Evolutionary conservation across 768 basidiomycete genomes (phyloP).

Genomic region (Termitomyces sp.): DNA sequence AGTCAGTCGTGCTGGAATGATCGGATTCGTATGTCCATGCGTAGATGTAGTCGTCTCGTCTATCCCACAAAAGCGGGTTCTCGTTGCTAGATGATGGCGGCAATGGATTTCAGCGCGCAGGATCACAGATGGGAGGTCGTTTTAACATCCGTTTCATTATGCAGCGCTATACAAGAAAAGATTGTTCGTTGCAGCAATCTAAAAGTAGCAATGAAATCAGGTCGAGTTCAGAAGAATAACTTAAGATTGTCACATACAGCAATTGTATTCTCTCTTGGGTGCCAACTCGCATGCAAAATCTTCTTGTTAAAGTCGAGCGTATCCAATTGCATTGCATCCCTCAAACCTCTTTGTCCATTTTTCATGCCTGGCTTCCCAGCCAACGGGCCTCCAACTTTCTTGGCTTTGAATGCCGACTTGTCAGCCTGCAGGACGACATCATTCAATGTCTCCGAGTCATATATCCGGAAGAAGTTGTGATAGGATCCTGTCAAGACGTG

Average conservation of each 20-base stretch:
- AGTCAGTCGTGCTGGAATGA: slow-evolving; percentile 12
- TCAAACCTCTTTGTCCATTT: slow-evolving; percentile 72
- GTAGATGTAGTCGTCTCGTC: slow-evolving; percentile 16
- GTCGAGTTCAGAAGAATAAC: neutral
- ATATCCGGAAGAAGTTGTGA: slow-evolving; percentile 99
- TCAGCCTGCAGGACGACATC: slow-evolving; percentile 97
- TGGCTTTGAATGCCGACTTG: slow-evolving; percentile 98
- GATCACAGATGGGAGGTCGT: slow-evolving; percentile 6
- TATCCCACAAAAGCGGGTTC: slow-evolving; percentile 13
- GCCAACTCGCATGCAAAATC: slow-evolving; percentile 95
- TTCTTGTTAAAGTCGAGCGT: slow-evolving; percentile 95
- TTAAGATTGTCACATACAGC: slow-evolving; percentile 57
- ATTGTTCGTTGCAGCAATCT: slow-evolving; percentile 98
- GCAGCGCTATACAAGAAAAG: slow-evolving; percentile 81
- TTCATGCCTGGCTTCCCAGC: slow-evolving; percentile 66
- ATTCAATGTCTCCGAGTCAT: slow-evolving; percentile 80
- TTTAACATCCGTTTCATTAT: slow-evolving; percentile 27
- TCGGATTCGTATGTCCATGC: slow-evolving; percentile 14
- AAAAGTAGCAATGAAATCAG: slow-evolving; percentile 2
- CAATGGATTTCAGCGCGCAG: slow-evolving; percentile 6
- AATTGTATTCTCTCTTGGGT: slow-evolving; percentile 97
- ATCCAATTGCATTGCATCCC: slow-evolving; percentile 84
- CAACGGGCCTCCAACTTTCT: slow-evolving; percentile 90
- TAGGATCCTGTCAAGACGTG: slow-evolving; percentile 99
- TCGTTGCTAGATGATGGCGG: slow-evolving; percentile 15